phyloP scores from a whole-genome alignment of 345 rosid species.

The Eucalyptus erythrocorys region DNA sequence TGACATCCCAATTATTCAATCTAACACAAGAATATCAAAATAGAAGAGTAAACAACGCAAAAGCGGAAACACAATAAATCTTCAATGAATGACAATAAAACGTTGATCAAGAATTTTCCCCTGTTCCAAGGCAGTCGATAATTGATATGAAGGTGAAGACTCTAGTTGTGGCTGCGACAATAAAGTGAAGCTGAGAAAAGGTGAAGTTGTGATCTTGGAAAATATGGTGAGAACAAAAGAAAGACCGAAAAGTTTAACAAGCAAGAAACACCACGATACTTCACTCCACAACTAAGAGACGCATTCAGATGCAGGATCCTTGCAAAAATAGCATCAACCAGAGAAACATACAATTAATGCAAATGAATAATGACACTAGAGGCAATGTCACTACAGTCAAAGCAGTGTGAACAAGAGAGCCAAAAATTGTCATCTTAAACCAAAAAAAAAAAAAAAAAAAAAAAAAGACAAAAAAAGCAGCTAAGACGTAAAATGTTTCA shows the following conservation, averaged over 20 bases:
- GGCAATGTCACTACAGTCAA: background rate
- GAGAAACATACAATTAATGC: background rate
- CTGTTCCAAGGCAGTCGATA: background rate
- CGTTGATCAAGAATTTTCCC: background rate
- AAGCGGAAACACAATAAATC: background rate
- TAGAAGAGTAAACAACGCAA: background rate
- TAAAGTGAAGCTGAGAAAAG: background rate
- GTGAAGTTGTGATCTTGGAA: background rate
- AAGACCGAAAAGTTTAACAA: background rate
- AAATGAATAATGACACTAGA: background rate
- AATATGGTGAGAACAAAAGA: background rate
- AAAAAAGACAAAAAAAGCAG: too few species aligned
- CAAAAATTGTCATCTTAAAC: background rate
- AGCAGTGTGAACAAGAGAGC: background rate
- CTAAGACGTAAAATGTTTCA: background rate
- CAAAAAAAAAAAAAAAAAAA: too few species aligned
- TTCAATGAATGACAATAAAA: background rate
- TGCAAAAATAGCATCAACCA: background rate
- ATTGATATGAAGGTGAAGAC: background rate
- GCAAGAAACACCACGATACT: background rate
- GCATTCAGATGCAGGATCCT: background rate
- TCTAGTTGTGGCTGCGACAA: background rate
- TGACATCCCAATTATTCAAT: background rate
- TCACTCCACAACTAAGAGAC: background rate
- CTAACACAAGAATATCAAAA: background rate